Conservation (phyloP, 2,329 filamentous ascomycete species). For the Dactylellina haptotyla region DNA sequence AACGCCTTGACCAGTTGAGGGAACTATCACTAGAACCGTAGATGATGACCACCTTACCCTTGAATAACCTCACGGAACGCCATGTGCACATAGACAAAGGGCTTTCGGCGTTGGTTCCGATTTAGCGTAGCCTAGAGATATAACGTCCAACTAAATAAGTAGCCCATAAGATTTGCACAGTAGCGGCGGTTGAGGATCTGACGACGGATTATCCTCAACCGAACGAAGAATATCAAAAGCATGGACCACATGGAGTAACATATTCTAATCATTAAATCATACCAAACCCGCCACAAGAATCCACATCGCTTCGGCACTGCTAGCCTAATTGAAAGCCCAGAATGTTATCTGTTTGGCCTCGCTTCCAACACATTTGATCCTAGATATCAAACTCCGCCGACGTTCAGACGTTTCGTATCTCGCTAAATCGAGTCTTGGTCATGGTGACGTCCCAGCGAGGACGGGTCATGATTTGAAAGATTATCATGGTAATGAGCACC, state of each 20-base stretch:
- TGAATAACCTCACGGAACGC: too few relatives aligned
- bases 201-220: background rate
- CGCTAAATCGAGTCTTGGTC: too few relatives aligned
- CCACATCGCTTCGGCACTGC: constrained; percentile 26
- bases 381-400: background rate
- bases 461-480: too few relatives aligned
- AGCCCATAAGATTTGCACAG: background rate
- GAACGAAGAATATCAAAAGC: background rate
- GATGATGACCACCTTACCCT: too few relatives aligned
- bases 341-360: background rate
- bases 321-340: constrained; percentile 36
- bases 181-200: too few relatives aligned
- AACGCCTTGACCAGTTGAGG: constrained; percentile 19
- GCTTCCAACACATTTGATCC: background rate
- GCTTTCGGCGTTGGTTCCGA: too few relatives aligned
- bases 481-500: too few relatives aligned
- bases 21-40: too few relatives aligned
- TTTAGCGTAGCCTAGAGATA: too few relatives aligned
- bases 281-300: constrained; percentile 1
- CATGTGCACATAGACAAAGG: too few relatives aligned
- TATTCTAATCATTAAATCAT: constrained; percentile 24
- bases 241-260: constrained; percentile 2
- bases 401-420: background rate
- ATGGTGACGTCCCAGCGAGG: too few relatives aligned
- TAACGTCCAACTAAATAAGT: too few relatives aligned